Evolutionary conservation across 108 stramenopile genomes (phyloP).

Genomic region (Nitzschia inconspicua): DNA sequence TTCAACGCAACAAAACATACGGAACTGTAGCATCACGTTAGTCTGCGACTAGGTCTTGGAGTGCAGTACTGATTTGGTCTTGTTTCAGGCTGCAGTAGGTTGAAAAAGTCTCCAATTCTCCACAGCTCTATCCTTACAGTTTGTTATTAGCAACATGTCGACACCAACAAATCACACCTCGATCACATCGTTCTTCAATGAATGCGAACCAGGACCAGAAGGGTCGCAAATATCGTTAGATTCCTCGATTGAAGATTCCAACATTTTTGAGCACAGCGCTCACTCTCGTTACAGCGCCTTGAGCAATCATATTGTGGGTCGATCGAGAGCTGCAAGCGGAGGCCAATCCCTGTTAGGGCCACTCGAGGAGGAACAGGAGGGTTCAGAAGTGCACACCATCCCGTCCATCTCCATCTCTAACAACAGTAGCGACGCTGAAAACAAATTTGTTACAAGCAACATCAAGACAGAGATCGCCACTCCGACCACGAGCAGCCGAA

Average conservation of each 20-base stretch:
- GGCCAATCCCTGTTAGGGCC: not conserved
- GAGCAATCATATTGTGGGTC: not conserved
- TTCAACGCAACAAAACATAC: no score
- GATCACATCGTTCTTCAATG: not conserved
- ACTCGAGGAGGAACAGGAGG: not conserved
- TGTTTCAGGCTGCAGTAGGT: no score
- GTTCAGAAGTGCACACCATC: no score
- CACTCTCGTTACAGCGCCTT: conserved; percentile 9
- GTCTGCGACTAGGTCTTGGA: no score
- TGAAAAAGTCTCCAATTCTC: no score
- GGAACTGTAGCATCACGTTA: no score
- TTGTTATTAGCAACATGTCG: no score
- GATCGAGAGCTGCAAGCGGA: not conserved
- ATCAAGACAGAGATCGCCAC: not conserved
- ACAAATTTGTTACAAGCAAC: no score
- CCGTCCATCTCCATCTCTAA: not conserved
- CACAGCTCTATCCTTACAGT: no score
- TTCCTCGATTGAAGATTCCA: conserved; percentile 10
- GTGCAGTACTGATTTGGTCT: no score
- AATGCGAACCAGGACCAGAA: not conserved
- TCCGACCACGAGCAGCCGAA: not conserved
- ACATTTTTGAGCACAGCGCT: not conserved
- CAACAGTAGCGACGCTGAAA: not conserved
- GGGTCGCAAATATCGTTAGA: conserved; percentile 4
- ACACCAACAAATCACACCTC: conserved; percentile 7